Evolutionary conservation across 148 eudicot species (phyloP), one percentile per base, ranked within the genome.

Genomic region (Rheum nobile): DNA sequence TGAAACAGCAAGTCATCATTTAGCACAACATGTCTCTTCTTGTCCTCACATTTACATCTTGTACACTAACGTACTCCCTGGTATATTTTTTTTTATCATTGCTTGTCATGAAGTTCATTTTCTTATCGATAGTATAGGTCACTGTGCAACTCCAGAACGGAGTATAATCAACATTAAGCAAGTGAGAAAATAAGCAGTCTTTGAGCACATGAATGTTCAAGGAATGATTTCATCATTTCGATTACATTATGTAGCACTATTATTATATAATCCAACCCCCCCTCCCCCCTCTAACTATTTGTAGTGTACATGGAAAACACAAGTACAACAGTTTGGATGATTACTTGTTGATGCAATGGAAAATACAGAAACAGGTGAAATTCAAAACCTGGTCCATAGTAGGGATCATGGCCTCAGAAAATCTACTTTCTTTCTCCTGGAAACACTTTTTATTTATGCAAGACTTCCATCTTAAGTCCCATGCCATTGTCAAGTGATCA

Each of bases 401-500:
- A 48, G 96, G 97, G 70, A 83, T 74, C 22, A 77, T 71, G 67
- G 97, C 88, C 77, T 85, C 92, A 72, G 85, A 84, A 85, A 80
- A 80, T 74, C 81, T 75, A 73, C 79, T 80, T 24, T 16, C 83
- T 50, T 74, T 85, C 75, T 75, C 83, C 65, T 44, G 44, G 42
- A 19, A 61, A 59, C 82, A 76, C 32, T 78, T 79, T 69, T 71
- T 46, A 67, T 78, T 80, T 71, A 59, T 76, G 81, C 78, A 81
- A 44, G 82, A 72, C 26, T 63, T 72, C 98, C 99, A 95, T 29
- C 99, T 85, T 70, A 88, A 85, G 82, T 84, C 86, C 99, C 99
- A 95, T 67, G 96, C 88, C 83, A 83, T 82, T 59, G 93, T 91
- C 77, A 95, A 86, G 80, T 95, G 99, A 82, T 89, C 84, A 77